Base-by-base conservation (phyloP, 1,284 basidiomycete genomes). In the Microstroma glucosiphilum region DNA sequence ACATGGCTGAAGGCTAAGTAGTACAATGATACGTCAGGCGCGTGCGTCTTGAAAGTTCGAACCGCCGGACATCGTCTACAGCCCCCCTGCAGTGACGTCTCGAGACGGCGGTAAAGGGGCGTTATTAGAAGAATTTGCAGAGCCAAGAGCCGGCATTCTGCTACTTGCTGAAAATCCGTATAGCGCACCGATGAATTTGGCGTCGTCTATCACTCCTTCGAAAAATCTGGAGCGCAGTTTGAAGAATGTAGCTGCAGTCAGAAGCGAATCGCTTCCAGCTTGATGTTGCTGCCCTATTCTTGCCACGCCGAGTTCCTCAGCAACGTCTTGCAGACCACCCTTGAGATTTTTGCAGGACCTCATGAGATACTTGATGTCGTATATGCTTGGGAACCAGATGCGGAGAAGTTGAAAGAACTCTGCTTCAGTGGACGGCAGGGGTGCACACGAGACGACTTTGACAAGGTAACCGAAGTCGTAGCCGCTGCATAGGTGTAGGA, bases 391-490 rank as follows among this genome's bases (percentile, higher is more conserved):
- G 81, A 99, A 98, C 94, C 94, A 98, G 71, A 87, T 88, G 67
- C 84, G 85, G 30, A 98, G 85, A 57, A 90, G 85, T 58, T 90
- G 86, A 79, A 97, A 96, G 82, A 98, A 98, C 19, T 87, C 86
- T 67, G 89, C 87, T 82, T 99, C 96, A 25, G 87, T 87, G 30
- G 88, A 86, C 1, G 96, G 96, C 66, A 98, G 82, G 51, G 91
- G 89, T 73, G 88, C 84, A 69, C 87, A 89, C 0, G 93, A 96
- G 57, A 99, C 85, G 58, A 97, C 85, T 80, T 96, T 96, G 80
- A 99, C 87, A 71, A 98, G 89, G 80, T 98, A 99, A 21, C 96
- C 94, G 82, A 99, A 98, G 81, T 99, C 94, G 81, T 98, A 98
- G 40, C 94, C 96, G 79, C 93, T 37, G 30, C 30, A 37, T 3